phyloP scores from a whole-genome alignment of 768 basidiomycete species.

The Auriculariales sp. region DNA sequence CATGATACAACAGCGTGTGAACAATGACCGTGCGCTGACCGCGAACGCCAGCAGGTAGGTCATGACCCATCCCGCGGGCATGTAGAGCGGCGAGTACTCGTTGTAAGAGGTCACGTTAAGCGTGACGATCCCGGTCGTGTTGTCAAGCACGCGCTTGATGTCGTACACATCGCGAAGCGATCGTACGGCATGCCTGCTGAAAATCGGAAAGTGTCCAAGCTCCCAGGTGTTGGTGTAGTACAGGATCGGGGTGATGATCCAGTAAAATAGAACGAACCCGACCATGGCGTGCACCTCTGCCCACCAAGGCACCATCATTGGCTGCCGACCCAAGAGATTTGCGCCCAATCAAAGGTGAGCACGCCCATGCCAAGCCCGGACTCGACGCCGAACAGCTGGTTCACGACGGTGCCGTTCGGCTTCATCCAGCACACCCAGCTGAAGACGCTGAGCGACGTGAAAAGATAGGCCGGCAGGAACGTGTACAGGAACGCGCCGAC shows the following conservation, averaged over 20 bases:
- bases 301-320: constrained; percentile 89
- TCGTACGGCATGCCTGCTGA: constrained; percentile 64
- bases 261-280: constrained; percentile 84
- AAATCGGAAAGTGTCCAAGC: constrained; percentile 80
- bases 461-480: constrained; percentile 92
- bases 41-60: constrained; percentile 82
- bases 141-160: constrained; percentile 46
- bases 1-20: constrained; percentile 83
- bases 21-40: constrained; percentile 75
- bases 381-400: constrained; percentile 79
- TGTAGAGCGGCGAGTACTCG: constrained; percentile 78
- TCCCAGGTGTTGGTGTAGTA: constrained; percentile 90
- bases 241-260: constrained; percentile 76
- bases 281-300: constrained; percentile 78
- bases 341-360: constrained; percentile 85
- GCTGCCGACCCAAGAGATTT: constrained; percentile 56
- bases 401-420: constrained; percentile 67
- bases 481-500: constrained; percentile 67
- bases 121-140: constrained; percentile 27
- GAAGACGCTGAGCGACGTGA: constrained; percentile 76
- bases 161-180: constrained; percentile 70
- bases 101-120: constrained; percentile 70
- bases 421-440: constrained; percentile 87
- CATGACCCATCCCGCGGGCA: constrained; percentile 79
- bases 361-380: constrained; percentile 81